phyloP scores from a whole-genome alignment of 1,284 basidiomycete genomes.

The Exobasidium rhododendri region DNA sequence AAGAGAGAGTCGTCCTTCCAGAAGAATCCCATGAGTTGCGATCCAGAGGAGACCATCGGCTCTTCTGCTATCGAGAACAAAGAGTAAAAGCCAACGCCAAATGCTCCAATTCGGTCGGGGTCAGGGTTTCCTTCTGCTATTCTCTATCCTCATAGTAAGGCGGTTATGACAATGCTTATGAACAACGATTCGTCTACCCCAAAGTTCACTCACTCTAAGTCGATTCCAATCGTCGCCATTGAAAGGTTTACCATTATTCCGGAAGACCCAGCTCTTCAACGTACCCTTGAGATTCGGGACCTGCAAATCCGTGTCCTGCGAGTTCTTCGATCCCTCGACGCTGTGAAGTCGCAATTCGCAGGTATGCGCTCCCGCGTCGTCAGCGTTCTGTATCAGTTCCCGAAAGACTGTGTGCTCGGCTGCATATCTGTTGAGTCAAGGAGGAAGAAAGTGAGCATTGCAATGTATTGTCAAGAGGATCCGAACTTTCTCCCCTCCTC shows the following conservation, averaged over 20 bases:
- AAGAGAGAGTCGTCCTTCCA: slow-evolving; percentile 66
- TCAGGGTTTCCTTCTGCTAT: slow-evolving; percentile 60
- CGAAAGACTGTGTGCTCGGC: slow-evolving; percentile 79
- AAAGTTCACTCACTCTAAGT: slow-evolving; percentile 34
- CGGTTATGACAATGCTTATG: background rate
- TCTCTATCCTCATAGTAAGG: slow-evolving; percentile 15
- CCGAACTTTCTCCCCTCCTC: background rate
- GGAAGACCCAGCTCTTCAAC: slow-evolving; percentile 62
- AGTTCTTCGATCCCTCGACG: background rate
- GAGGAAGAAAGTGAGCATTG: slow-evolving; percentile 49
- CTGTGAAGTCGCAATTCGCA: slow-evolving; percentile 52
- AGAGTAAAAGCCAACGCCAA: slow-evolving; percentile 60
- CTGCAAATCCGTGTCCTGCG: slow-evolving; percentile 22
- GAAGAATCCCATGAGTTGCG: slow-evolving; percentile 84
- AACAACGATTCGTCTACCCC: background rate
- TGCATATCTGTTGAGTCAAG: slow-evolving; percentile 75
- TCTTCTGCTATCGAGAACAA: slow-evolving; percentile 66
- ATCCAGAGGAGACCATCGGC: slow-evolving; percentile 85
- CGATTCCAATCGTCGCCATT: slow-evolving; percentile 51
- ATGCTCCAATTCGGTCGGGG: slow-evolving; percentile 59
- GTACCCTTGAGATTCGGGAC: slow-evolving; percentile 52
- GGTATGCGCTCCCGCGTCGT: slow-evolving; percentile 73
- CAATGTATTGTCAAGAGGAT: background rate
- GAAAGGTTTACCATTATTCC: slow-evolving; percentile 70
- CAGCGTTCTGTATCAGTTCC: slow-evolving; percentile 90